Base-by-base conservation (phyloP, 768 basidiomycete species). In the Symmetrospora coprosmae region DNA sequence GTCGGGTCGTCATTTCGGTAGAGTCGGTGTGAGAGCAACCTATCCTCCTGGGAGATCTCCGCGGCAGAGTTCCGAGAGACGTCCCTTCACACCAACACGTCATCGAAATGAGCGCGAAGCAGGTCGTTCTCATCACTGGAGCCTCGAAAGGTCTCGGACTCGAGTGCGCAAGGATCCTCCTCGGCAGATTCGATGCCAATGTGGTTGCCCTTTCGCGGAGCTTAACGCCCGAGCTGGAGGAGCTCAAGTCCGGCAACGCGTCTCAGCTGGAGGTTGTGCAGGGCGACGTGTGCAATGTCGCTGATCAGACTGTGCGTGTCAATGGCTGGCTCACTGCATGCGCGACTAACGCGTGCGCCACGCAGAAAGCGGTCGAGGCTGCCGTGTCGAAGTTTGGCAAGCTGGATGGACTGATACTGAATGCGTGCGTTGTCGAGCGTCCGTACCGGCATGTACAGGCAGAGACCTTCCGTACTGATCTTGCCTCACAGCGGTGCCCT, bases 401-500 rank as follows among this genome's bases (percentile, higher is more conserved):
- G 4, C 33, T 63, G 8, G 58, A 63, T 33, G 62, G 62, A 19
- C 33, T 63, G 27, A 34, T 63, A 28, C 62, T 62, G 51, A 55
- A 51, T 25, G 61, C 52, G 58, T 48, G 19, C 28, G 34, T 33
- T 21, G n/a, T n/a, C n/a, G n/a, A n/a, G n/a, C n/a, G n/a, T n/a
- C n/a, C n/a, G n/a, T n/a, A n/a, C n/a, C n/a, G n/a, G n/a, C n/a
- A n/a, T n/a, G n/a, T n/a, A n/a, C n/a, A n/a, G n/a, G n/a, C n/a
- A n/a, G n/a, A n/a, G n/a, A n/a, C n/a, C n/a, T n/a, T n/a, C n/a
- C n/a, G n/a, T n/a, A n/a, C n/a, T n/a, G n/a, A n/a, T n/a, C n/a
- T n/a, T n/a, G n/a, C n/a, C n/a, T n/a, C n/a, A 9, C 21, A 58
- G 55, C 7, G 55, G 60, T 5, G 51, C 37, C 14, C 23, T 60